Evolutionary conservation across 495 filamentous ascomycete species (phyloP), one percentile per base, ranked within the genome.

Genomic region (Rhizodiscina lignyota): DNA sequence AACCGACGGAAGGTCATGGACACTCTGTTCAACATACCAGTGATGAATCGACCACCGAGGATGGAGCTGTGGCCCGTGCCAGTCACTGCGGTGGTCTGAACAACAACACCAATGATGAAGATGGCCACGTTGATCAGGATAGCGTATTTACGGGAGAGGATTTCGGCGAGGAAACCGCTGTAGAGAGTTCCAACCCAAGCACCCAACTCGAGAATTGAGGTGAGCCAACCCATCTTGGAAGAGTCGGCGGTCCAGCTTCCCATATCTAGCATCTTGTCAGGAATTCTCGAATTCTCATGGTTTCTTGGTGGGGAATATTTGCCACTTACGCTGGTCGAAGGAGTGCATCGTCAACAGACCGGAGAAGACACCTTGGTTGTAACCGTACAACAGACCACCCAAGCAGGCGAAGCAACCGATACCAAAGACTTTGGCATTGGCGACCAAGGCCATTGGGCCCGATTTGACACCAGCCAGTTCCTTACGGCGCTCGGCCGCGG

Each of bases 141-240:
- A 4, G 74, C 70, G 48, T 76, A 71, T 54, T 84, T 85, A 10
- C 83, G 67, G 3, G 77, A 81, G 23, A 81, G 48, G 11, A 68
- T 64, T 55, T 89, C 81, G 23, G 77, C 78, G 26, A 87, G 52
- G 47, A 83, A 79, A 1, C 79, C 80, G 33, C 74, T 80, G 31
- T 78, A 65, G 32, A 87, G 63, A 0, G 78, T 75, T 5, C 83
- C 82, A 33, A 82, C 44, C 82, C 81, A 86, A 24, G 82, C 82
- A 51, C 82, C 82, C 3, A 91, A 66, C 44, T 86, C 72, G 42
- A 87, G 70, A 38, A 85, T 86, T 1, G 82, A 70, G 4, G 80
- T 81, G 32, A 85, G 60, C 74, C 79, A 83, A 20, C 79, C 80
- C 49, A 83, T 48, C 36, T 81, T 73, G 0, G 74, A 69, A 44